Conservation (phyloP, 2,329 filamentous ascomycete genomes). For the Pseudopyricularia cyperi region DNA sequence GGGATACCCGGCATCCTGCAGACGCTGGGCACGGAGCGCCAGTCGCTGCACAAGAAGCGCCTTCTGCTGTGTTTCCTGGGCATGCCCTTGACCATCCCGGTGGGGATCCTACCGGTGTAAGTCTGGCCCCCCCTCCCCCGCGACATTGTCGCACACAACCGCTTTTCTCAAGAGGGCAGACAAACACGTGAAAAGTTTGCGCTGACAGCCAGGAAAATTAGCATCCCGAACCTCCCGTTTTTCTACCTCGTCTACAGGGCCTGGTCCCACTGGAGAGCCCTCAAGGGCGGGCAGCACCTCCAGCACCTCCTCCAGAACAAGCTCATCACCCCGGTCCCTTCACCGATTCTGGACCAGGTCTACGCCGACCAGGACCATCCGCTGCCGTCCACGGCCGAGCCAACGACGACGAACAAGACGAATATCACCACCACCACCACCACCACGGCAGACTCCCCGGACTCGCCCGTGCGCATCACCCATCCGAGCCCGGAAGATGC, state of each 20-base stretch:
- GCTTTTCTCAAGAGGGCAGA: no score
- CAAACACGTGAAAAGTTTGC: neutral
- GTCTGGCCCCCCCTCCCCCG: conserved; percentile 18
- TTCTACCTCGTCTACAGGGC: conserved; percentile 89
- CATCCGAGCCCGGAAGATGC: conserved; percentile 7
- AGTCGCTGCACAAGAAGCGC: conserved; percentile 61
- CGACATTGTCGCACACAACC: neutral
- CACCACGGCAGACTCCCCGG: conserved; percentile 11
- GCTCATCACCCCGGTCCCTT: conserved; percentile 53
- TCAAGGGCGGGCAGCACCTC: conserved; percentile 73
- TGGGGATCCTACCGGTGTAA: conserved; percentile 77
- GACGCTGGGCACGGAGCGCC: conserved; percentile 65
- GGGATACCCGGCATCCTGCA: conserved; percentile 53
- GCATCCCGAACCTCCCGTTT: conserved; percentile 87
- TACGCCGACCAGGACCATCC: conserved; percentile 36
- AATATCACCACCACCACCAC: no score
- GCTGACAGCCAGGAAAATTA: conserved; percentile 18
- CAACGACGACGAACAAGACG: conserved; percentile 8
- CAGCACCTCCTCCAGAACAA: conserved; percentile 67
- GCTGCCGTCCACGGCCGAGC: conserved; percentile 12
- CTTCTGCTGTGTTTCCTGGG: conserved; percentile 71
- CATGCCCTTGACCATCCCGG: conserved; percentile 72
- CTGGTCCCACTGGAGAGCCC: conserved; percentile 83
- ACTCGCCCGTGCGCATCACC: conserved; percentile 11
- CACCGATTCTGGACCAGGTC: conserved; percentile 56